Base-by-base conservation (phyloP, 371 early-diverging fungal species). In the Apophysomyces sp. region DNA sequence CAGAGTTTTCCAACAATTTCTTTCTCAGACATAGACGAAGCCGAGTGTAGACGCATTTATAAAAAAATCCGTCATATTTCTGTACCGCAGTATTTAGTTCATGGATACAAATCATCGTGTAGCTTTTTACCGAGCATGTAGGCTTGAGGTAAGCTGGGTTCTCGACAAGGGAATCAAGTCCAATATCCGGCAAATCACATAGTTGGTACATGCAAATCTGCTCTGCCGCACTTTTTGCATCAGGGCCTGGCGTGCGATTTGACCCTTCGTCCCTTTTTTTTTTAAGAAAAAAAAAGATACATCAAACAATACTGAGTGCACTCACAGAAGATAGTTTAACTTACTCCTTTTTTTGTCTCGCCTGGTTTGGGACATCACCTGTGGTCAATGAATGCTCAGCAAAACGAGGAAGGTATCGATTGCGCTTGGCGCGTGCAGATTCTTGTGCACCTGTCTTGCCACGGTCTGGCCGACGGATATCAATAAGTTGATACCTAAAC, bases 131-230 rank as follows among this genome's bases (percentile, higher is more conserved):
- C 31, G 67, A 58, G 44, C 62, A 62, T 12, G 28, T 32, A 12
- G 36, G 16, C 55, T 63, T 68, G 0, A 58, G 2, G 26, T 69
- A 73, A 1, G 32, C 44, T 18, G 58, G 53, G 37, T 65, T 49
- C 37, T 66, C 8, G 1, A 66, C 52, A 2, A 66, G 36, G n/a
- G 30, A 58, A 12, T 13, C 26, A 16, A 62, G 3, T n/a, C 67
- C 68, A 37, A 73, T 66, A 30, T 75, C 69, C n/a, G 58, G 54
- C 0, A 78, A 36, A 57, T 78, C 78, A 16, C 62, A 64, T 28
- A 75, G 3, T 29, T 66, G 66, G 29, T 41, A 56, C 55, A 2
- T 29, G 49, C 21, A 21, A 7, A 21, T 44, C 49, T 4, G 21
- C 13, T 34, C 34, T 8, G 34, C 4, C 13, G 34, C 13, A 8